Percentiles rank a stretch among this genome's conserved stretches.
Conservation (phyloP, 305 asterid species). For the Plantago coronopus region DNA sequence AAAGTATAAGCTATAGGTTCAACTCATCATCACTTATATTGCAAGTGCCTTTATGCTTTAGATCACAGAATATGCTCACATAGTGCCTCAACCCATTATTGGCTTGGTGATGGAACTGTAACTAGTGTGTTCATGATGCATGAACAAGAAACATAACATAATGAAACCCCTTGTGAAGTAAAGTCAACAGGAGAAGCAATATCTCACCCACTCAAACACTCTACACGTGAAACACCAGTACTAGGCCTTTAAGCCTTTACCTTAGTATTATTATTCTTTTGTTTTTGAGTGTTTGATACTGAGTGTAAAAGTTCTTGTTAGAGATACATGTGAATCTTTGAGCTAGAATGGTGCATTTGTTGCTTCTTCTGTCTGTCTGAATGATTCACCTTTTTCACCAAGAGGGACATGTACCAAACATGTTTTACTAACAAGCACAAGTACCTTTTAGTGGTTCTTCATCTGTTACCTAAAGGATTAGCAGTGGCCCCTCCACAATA, state of each 20-base stretch:
- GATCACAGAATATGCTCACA: constrained; percentile 22
- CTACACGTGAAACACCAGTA: too few relatives aligned
- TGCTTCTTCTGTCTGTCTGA: constrained; percentile 12
- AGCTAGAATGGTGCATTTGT: neutral
- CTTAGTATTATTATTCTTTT: too few relatives aligned
- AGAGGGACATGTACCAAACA: constrained; percentile 69
- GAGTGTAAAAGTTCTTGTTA: too few relatives aligned
- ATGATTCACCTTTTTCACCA: constrained; percentile 29
- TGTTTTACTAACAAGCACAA: constrained; percentile 29
- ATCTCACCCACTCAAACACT: constrained; percentile 4
- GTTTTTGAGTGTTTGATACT: too few relatives aligned
- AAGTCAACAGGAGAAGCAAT: constrained; percentile 3
- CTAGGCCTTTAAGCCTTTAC: too few relatives aligned
- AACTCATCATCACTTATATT: too few relatives aligned
- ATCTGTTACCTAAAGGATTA: constrained; percentile 48
- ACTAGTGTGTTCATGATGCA: constrained; percentile 15
- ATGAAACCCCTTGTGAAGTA: neutral
- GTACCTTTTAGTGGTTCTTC: constrained; percentile 30
- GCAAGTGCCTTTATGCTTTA: too few relatives aligned
- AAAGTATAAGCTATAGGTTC: too few relatives aligned
- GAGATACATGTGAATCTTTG: neutral
- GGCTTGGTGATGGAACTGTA: constrained; percentile 8
- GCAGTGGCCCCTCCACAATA: constrained; percentile 38
- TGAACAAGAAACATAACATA: constrained; percentile 4
- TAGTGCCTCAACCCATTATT: constrained; percentile 23